These are phyloP conservation scores for Obba rivulosa DNA, from an alignment of 768 basidiomycete genomes.

Conservation along the genomic window DNA sequence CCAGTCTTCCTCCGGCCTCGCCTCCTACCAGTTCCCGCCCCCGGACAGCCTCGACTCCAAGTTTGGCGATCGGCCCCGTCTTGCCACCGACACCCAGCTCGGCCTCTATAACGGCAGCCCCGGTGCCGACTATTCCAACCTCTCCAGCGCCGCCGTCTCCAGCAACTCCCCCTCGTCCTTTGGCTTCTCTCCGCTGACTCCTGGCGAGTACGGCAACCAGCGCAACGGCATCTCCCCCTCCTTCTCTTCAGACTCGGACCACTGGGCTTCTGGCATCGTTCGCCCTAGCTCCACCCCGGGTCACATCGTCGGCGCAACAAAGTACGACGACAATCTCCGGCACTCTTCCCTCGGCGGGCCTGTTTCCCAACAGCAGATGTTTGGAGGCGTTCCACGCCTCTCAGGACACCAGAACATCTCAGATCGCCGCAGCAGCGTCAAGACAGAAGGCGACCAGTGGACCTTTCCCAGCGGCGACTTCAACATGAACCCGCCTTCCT, in stretches of 20 bases:
- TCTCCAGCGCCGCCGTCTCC: slow-evolving; percentile 48
- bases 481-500: slow-evolving; percentile 10
- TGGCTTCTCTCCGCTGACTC: slow-evolving; percentile 32
- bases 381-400: slow-evolving; percentile 63
- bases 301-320: slow-evolving; percentile 39
- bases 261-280: slow-evolving; percentile 38
- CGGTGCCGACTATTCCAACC: slow-evolving; percentile 42
- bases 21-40: slow-evolving; percentile 54
- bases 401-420: slow-evolving; percentile 66
- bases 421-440: slow-evolving; percentile 33
- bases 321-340: slow-evolving; percentile 68
- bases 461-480: slow-evolving; percentile 61
- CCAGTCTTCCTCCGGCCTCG: slow-evolving; percentile 30
- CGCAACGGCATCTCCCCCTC: slow-evolving; percentile 39
- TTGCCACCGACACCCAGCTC: slow-evolving; percentile 44
- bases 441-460: slow-evolving; percentile 65
- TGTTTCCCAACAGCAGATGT: slow-evolving; percentile 44
- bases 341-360: slow-evolving; percentile 58
- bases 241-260: slow-evolving; percentile 15
- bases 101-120: slow-evolving; percentile 38
- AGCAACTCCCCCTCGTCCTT: slow-evolving; percentile 43
- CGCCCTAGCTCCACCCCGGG: slow-evolving; percentile 66
- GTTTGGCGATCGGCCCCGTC: slow-evolving; percentile 36
- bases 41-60: slow-evolving; percentile 39
- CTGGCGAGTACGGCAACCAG: slow-evolving; percentile 7